These are phyloP conservation scores for Platanus orientalis DNA, from an alignment of 164 flowering plant species.

Conservation along the genomic window DNA sequence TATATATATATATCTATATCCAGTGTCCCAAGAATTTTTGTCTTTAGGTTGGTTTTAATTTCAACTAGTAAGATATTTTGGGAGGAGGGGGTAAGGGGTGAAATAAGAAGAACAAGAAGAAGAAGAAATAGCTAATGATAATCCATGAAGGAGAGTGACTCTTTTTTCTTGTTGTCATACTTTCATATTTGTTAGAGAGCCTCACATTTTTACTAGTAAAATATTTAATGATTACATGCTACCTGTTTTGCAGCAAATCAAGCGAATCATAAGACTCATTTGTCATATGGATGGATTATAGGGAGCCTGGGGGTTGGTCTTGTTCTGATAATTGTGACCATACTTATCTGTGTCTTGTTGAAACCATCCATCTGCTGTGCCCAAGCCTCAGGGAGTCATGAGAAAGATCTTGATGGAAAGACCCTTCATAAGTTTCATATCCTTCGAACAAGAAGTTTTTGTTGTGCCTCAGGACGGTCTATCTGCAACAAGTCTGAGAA, in stretches of 20 bases:
- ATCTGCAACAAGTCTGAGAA: constrained; percentile 49
- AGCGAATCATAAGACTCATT: constrained; percentile 42
- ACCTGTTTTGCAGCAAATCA: constrained; percentile 43
- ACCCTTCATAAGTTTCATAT: constrained; percentile 67
- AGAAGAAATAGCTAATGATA: neutral
- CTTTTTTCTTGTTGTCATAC: neutral
- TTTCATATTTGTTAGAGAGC: neutral
- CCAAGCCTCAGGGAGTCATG: constrained; percentile 25
- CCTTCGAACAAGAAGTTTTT: constrained; percentile 71
- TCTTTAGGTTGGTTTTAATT: too few species aligned
- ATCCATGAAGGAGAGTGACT: neutral
- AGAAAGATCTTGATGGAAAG: constrained; percentile 49
- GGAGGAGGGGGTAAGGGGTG: too few species aligned
- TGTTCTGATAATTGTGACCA: constrained; percentile 38
- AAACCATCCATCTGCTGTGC: constrained; percentile 47
- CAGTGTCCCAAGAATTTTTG: too few species aligned
- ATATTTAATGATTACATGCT: constrained; percentile 2
- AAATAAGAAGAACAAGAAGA: too few species aligned
- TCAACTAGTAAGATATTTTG: too few species aligned
- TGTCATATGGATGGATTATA: constrained; percentile 75
- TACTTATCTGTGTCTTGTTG: constrained; percentile 38
- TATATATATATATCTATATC: too few species aligned
- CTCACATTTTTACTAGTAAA: neutral
- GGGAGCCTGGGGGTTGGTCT: constrained; percentile 61
- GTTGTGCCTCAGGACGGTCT: constrained; percentile 74